A percentile compares a stretch with the other conserved stretches of the same genome.
Conservation (phyloP, 1,284 basidiomycete species). For the Blastosporella zonata region DNA sequence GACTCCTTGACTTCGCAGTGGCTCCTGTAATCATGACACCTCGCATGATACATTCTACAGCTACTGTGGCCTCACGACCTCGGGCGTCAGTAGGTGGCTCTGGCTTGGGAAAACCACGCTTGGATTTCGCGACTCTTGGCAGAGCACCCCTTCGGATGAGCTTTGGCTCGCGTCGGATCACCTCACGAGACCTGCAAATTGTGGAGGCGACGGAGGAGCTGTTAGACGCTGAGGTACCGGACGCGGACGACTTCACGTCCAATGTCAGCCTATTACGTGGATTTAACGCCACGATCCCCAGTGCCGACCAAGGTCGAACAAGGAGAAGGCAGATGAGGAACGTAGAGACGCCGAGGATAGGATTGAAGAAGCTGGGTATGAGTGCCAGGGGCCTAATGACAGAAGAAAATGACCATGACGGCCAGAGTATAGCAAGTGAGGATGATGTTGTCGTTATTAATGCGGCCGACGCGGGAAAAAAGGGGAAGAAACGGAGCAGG, state of each 20-base stretch:
- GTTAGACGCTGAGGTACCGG: slow-evolving; percentile 69
- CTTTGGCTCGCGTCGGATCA: slow-evolving; percentile 62
- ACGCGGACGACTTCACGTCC: slow-evolving; percentile 57
- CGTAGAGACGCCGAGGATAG: slow-evolving; percentile 73
- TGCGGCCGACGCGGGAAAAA: slow-evolving; percentile 38
- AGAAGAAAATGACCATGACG: slow-evolving; percentile 60
- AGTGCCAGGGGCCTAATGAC: slow-evolving; percentile 72
- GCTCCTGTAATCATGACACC: slow-evolving; percentile 91
- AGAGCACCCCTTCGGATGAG: slow-evolving; percentile 70
- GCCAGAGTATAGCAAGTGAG: slow-evolving; percentile 61
- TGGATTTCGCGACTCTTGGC: slow-evolving; percentile 72
- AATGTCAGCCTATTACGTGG: slow-evolving; percentile 79
- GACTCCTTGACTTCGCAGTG: slow-evolving; percentile 44
- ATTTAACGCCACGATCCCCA: slow-evolving; percentile 90
- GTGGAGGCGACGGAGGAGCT: slow-evolving; percentile 80
- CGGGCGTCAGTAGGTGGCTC: slow-evolving; percentile 38
- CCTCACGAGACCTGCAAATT: slow-evolving; percentile 81
- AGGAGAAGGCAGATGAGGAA: slow-evolving; percentile 78
- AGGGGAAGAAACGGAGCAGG: slow-evolving; percentile 57
- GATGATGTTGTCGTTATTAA: slow-evolving; percentile 63
- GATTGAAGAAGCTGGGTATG: slow-evolving; percentile 77
- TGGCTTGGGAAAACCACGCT: slow-evolving; percentile 34
- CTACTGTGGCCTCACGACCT: slow-evolving; percentile 55
- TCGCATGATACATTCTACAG: slow-evolving; percentile 66
- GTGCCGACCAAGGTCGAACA: slow-evolving; percentile 73